Base-by-base conservation (phyloP, 352 stramenopile genomes). In the Phytophthora fragariaefolia region DNA sequence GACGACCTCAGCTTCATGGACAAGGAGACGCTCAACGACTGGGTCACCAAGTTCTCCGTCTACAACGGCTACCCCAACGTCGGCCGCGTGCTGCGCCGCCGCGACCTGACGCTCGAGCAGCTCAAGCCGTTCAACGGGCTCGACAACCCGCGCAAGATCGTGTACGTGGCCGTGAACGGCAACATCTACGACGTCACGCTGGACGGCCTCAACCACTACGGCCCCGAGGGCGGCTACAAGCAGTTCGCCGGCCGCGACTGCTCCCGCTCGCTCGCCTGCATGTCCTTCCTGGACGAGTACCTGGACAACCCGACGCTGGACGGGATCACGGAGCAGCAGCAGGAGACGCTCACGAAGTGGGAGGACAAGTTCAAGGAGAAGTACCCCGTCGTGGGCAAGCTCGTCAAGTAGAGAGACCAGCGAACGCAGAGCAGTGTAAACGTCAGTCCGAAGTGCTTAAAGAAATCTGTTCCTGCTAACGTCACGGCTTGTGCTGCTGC, bases 171-270 rank as follows among this genome's bases (percentile, higher is more conserved):
- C 20, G 70, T 98, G 4, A 95, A 95, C 18, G 89, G 95, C 64
- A 97, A 97, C 55, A 96, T 99, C 42, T 99, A 98, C 80, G 98
- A 99, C 78, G 92, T 98, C 49, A 98, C 93, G 20, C 97, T 98
- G 73, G 96, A 98, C 52, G 90, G 97, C 5, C 63, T 85, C 9
- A 78, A 88, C 26, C 97, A 98, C 78, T 99, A 99, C 77, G 94
- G 93, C 30, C 84, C 92, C 1, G 91, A 92, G 36, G 90, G 95
- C 18, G 85, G 92, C 32, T 99, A 99, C 83, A 91, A 98, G 56
- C 82, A 93, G 69, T 99, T 99, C 76, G 97, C 96, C 5, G 97
- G 97, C 13, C 91, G 91, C 34, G 96, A 99, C 71, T 97, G 92
- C 57, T 98, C 95, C 15, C 82, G 97, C 40, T 96, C 96, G 32